These are phyloP conservation scores for Panicum virgatum DNA, from an alignment of 202 grass and related monocot genomes.

Conservation along the genomic window DNA sequence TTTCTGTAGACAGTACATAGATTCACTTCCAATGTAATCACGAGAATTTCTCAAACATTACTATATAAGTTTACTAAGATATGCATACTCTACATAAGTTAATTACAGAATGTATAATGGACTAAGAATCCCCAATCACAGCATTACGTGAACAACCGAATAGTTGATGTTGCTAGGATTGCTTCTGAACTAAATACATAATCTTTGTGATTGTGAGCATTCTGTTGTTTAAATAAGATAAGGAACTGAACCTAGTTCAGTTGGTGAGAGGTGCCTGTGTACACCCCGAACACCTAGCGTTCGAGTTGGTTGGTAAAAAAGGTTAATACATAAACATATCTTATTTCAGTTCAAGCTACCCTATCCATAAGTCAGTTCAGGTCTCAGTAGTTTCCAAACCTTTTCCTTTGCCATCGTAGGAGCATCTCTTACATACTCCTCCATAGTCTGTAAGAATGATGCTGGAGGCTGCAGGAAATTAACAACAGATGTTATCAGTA, in stretches of 20 bases:
- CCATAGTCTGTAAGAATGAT: constrained; percentile 93
- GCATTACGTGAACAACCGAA: background rate
- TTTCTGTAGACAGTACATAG: background rate
- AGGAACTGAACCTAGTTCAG: background rate
- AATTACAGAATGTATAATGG: background rate
- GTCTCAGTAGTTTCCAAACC: constrained; percentile 43
- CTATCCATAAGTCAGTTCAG: background rate
- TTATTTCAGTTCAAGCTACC: constrained; percentile 23
- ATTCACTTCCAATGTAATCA: background rate
- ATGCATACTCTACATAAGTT: background rate
- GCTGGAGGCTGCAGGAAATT: constrained; percentile 72
- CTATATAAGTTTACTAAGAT: background rate
- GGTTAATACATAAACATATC: background rate
- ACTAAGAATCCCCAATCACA: constrained; percentile 6
- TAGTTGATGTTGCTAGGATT: background rate
- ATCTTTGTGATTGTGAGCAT: background rate
- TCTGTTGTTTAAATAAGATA: background rate
- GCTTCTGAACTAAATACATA: background rate
- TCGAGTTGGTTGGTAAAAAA: background rate
- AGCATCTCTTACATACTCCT: constrained; percentile 93
- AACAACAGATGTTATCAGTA: constrained; percentile 35
- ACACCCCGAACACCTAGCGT: too few species aligned
- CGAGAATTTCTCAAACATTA: background rate
- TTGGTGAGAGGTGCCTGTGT: background rate
- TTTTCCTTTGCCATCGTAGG: constrained; percentile 68